A percentile compares a stretch with the other conserved stretches of the same genome.
Conservation (phyloP, 805 yeast genomes). For the Saccharomyces mikatae region DNA sequence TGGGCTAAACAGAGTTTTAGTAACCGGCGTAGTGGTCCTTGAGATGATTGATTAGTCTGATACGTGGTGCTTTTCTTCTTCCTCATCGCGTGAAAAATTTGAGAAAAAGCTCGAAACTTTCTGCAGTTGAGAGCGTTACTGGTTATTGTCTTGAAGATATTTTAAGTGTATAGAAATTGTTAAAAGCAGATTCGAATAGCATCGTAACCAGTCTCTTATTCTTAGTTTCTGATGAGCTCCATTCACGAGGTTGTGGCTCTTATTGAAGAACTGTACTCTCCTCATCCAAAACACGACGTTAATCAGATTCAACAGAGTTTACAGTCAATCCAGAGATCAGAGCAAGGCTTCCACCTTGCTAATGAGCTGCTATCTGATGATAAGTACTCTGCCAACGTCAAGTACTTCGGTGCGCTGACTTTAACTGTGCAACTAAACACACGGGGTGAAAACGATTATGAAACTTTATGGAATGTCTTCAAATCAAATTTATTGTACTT, state of each 20-base stretch:
- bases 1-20: background rate
- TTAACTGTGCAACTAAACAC: slow-evolving; percentile 28
- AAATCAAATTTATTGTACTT: slow-evolving; percentile 22
- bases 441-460: slow-evolving; percentile 8
- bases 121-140: background rate
- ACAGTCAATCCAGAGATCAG: slow-evolving; percentile 26
- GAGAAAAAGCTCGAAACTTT: background rate
- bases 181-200: background rate
- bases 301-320: slow-evolving; percentile 25
- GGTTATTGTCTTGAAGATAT: background rate
- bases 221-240: background rate
- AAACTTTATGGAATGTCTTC: slow-evolving; percentile 17
- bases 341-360: slow-evolving; percentile 24
- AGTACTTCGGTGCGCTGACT: slow-evolving; percentile 31
- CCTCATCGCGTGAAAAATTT: background rate
- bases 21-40: background rate
- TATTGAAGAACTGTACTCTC: slow-evolving; percentile 26
- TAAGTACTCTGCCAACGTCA: slow-evolving; percentile 20
- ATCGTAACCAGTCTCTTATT: background rate
- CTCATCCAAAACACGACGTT: slow-evolving; percentile 22
- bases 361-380: slow-evolving; percentile 17
- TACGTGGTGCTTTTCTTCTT: background rate
- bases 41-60: slow-evolving; percentile 1
- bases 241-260: slow-evolving; percentile 2
- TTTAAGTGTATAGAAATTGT: background rate